phyloP scores from a whole-genome alignment of 371 early-diverging fungal genomes.

The Mortierella polycephala region DNA sequence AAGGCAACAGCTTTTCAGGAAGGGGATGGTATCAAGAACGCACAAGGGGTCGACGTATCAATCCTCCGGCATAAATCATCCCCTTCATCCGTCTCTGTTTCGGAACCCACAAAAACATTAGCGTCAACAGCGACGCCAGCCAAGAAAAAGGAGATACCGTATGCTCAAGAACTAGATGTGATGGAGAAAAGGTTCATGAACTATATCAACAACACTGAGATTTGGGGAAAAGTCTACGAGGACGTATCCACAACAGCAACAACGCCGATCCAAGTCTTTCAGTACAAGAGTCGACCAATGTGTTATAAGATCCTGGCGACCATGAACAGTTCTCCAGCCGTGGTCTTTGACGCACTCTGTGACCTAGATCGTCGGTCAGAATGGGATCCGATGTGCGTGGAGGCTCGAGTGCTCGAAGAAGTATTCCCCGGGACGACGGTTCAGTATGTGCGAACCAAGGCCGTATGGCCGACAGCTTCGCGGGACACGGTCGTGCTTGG shows the following conservation, averaged over 20 bases:
- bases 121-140: neutral
- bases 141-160: conserved; percentile 8
- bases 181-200: conserved; percentile 48
- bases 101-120: neutral
- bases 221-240: conserved; percentile 54
- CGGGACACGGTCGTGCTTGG: conserved; percentile 66
- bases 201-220: conserved; percentile 38
- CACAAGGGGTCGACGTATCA: conserved; percentile 1
- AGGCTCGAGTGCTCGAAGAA: conserved; percentile 53
- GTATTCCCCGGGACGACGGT: conserved; percentile 52
- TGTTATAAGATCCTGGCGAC: conserved; percentile 60
- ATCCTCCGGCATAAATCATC: neutral
- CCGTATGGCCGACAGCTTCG: conserved; percentile 68
- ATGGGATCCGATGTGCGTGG: conserved; percentile 68
- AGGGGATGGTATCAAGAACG: neutral
- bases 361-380: conserved; percentile 56
- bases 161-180: conserved; percentile 25
- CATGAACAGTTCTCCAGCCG: conserved; percentile 53
- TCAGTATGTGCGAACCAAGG: conserved; percentile 64
- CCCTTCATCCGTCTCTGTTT: neutral
- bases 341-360: conserved; percentile 64
- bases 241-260: conserved; percentile 33
- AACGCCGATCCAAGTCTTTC: conserved; percentile 55
- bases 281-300: conserved; percentile 56
- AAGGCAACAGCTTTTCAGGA: conserved; percentile 14